A percentile compares a stretch with the other conserved stretches of the same genome.
Conservation (phyloP, 768 basidiomycete genomes). For the Boletus subparvulus region DNA sequence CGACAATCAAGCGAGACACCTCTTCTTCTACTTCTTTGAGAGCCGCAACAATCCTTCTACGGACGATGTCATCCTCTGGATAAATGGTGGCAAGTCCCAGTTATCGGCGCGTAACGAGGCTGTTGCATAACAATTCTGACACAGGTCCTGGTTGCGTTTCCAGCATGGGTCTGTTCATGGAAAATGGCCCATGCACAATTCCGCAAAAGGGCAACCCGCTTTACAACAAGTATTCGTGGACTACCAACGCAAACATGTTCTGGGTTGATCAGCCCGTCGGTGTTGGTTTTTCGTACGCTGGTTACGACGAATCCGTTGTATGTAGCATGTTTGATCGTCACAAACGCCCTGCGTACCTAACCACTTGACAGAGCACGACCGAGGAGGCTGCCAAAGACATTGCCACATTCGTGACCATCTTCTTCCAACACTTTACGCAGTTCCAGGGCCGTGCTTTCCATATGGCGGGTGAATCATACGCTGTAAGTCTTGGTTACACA, state of each 20-base stretch:
- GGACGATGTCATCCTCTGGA: conserved; percentile 58
- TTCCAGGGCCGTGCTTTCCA: conserved; percentile 64
- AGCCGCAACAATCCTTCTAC: conserved; percentile 53
- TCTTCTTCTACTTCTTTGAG: conserved; percentile 77
- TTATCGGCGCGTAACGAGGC: too few relatives aligned
- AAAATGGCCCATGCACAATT: conserved; percentile 26
- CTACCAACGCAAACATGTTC: conserved; percentile 52
- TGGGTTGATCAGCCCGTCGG: conserved; percentile 44
- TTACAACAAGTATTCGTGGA: conserved; percentile 48
- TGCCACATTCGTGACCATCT: conserved; percentile 64
- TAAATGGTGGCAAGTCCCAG: conserved; percentile 48
- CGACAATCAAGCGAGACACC: conserved; percentile 57
- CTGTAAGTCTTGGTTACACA: conserved; percentile 26
- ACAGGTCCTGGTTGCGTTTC: conserved; percentile 51
- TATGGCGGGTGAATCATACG: conserved; percentile 55
- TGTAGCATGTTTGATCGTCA: conserved; percentile 14
- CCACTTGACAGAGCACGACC: conserved; percentile 47
- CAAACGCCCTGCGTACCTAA: not conserved
- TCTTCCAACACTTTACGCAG: conserved; percentile 67
- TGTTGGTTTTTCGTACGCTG: conserved; percentile 43
- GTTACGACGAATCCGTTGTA: conserved; percentile 38
- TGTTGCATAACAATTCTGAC: not conserved
- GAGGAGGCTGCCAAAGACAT: conserved; percentile 66
- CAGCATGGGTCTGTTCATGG: conserved; percentile 66
- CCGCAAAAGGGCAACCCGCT: conserved; percentile 47